Conservation (phyloP, 2,329 filamentous ascomycete genomes). For the Emmonsia crescens region DNA sequence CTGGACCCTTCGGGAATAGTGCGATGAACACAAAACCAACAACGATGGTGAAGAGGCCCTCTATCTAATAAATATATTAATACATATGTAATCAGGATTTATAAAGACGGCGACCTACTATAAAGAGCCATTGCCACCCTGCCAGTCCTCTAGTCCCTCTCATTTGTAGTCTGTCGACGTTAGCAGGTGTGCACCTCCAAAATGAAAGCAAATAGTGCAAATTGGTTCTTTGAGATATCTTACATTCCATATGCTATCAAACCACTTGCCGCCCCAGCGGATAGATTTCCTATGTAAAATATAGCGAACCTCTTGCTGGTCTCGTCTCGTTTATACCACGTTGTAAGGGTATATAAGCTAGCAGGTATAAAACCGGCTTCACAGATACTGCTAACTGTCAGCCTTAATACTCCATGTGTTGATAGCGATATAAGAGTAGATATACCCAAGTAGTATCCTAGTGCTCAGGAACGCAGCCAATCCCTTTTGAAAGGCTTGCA, state of each 20-base stretch:
- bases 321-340: slow-evolving; percentile 41
- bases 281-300: slow-evolving; percentile 43
- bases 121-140: slow-evolving; percentile 46
- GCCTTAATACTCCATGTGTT: not conserved
- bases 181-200: not conserved
- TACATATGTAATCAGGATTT: slow-evolving; percentile 23
- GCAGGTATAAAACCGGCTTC: slow-evolving; percentile 44
- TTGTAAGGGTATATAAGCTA: slow-evolving; percentile 39
- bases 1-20: slow-evolving; percentile 31
- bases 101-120: slow-evolving; percentile 37
- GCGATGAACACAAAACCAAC: slow-evolving; percentile 10
- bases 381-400: slow-evolving; percentile 21
- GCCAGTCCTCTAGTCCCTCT: slow-evolving; percentile 34
- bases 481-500: slow-evolving; percentile 39
- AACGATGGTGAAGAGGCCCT: slow-evolving; percentile 5
- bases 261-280: slow-evolving; percentile 30
- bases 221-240: not conserved
- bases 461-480: slow-evolving; percentile 36
- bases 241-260: slow-evolving; percentile 19
- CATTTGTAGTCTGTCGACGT: slow-evolving; percentile 39
- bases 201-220: not conserved
- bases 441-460: slow-evolving; percentile 36
- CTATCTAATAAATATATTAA: slow-evolving; percentile 2
- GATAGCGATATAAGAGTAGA: not conserved
- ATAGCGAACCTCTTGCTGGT: slow-evolving; percentile 41